Percentiles rank a stretch among this genome's conserved stretches.
Conservation (phyloP, 2,329 filamentous ascomycete species). For the Xylaria sp. region DNA sequence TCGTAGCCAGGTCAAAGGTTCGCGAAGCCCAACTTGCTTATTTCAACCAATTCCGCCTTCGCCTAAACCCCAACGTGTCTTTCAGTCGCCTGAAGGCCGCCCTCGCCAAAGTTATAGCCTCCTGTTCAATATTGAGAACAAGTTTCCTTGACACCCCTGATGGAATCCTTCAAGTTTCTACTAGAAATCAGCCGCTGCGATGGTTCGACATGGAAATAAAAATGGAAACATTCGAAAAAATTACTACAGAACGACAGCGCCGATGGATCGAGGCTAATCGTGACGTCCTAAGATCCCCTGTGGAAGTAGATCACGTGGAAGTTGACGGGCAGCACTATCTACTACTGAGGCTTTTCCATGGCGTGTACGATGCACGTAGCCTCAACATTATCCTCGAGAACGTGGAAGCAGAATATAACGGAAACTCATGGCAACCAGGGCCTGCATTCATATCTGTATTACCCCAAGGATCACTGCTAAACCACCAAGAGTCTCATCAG, state of each 20-base stretch:
- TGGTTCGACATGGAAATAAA: conserved; percentile 57
- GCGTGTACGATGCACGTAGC: conserved; percentile 86
- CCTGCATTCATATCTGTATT: conserved; percentile 75
- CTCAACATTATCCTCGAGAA: conserved; percentile 73
- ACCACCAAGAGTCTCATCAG: conserved; percentile 52
- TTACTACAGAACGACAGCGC: conserved; percentile 53
- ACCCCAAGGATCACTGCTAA: conserved; percentile 73
- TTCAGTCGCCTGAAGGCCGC: conserved; percentile 61
- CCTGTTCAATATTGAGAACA: conserved; percentile 75
- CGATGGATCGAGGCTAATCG: conserved; percentile 67
- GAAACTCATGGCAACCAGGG: conserved; percentile 46
- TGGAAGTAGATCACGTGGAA: conserved; percentile 61
- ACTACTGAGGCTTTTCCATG: conserved; percentile 81
- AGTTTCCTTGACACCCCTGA: conserved; percentile 78
- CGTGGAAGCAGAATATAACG: conserved; percentile 65
- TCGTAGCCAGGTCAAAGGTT: conserved; percentile 76
- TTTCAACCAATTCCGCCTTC: conserved; percentile 79
- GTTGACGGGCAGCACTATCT: conserved; percentile 54
- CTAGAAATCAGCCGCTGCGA: conserved; percentile 56
- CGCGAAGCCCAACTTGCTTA: conserved; percentile 70
- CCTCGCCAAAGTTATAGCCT: conserved; percentile 65
- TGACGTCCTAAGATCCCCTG: conserved; percentile 60
- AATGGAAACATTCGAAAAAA: conserved; percentile 47
- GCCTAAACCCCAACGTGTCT: conserved; percentile 60
- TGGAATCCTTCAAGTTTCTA: conserved; percentile 79